Base-by-base conservation (phyloP, 306 rosid genomes). In the Rosa lucieae region DNA sequence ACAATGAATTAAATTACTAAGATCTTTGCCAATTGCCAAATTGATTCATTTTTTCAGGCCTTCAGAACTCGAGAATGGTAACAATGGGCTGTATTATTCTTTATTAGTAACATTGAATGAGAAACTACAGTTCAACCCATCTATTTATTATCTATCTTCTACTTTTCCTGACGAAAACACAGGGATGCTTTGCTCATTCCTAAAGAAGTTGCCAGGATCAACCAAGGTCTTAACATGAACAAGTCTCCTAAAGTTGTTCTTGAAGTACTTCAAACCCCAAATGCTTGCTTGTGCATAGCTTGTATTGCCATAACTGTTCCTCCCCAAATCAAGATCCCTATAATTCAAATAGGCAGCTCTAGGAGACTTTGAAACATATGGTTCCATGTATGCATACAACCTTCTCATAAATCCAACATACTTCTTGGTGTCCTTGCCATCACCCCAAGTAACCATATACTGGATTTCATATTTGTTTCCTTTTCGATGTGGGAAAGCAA, bases 201-300 rank as follows among this genome's bases (percentile, higher is more conserved):
- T 84, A 55, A 92, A 89, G 80, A 89, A 89, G 70, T 92, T 89
- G 20, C 75, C 87, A 32, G 92, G 97, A 79, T 92, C 94, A 72
- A 88, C 89, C 76, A 44, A 88, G 12, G 88, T 89, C 86, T 92
- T 92, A 6, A 89, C 88, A 51, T 77, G 87, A 75, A 89, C 94
- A 84, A 89, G 80, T 76, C 89, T 88, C 55, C 77, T 80, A 71
- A 92, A 92, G 59, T 92, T 92, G 39, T 88, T 89, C 77, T 88
- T 92, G 79, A 85, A 92, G 79, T 92, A 92, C 91, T 86, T 90
- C 42, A 69, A 76, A 5, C 94, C 94, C 93, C 97, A 92, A 66
- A 73, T 15, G 53, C 82, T 82, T 55, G 85, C 82, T 44, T 67
- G 40, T 66, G 72, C 71, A 59, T 67, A 82, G n/a, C 72, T 58